phyloP scores from a whole-genome alignment of 148 eudicot species.

The Nepenthes gracilis region DNA sequence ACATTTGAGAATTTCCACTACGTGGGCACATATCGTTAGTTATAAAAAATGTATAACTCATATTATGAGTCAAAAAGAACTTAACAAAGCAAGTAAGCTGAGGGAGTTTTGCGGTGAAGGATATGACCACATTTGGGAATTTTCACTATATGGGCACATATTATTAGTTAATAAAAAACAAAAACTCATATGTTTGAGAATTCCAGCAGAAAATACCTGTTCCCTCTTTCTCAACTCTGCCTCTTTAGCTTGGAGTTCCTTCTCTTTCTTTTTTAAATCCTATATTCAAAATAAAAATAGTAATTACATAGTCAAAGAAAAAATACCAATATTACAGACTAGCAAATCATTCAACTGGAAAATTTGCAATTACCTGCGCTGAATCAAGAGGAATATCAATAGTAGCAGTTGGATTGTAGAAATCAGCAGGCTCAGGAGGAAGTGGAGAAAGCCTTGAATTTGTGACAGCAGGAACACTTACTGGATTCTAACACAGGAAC shows the following conservation, averaged over 20 bases:
- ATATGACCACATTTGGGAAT: no score
- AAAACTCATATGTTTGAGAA: neutral
- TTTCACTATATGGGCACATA: neutral
- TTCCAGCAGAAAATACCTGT: conserved; percentile 35
- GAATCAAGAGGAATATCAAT: conserved; percentile 83
- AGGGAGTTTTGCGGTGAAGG: no score
- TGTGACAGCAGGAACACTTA: conserved; percentile 57
- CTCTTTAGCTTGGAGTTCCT: conserved; percentile 82
- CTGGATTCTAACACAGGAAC: conserved; percentile 37
- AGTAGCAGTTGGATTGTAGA: conserved; percentile 61
- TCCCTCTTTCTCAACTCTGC: conserved; percentile 77
- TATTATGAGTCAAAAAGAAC: neutral
- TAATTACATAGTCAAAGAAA: neutral
- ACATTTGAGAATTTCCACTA: no score
- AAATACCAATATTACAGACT: neutral
- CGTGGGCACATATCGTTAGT: neutral
- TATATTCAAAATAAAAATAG: conserved; percentile 9
- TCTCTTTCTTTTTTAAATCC: conserved; percentile 88
- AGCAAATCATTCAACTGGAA: neutral
- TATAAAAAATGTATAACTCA: neutral
- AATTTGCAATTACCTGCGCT: conserved; percentile 19
- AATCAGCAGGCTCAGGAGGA: conserved; percentile 88
- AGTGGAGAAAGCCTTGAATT: conserved; percentile 85
- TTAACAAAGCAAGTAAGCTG: no score
- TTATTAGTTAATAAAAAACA: neutral